phyloP scores from a whole-genome alignment of 1,139 yeast genomes.

The Debaryomyces nepalensis region DNA sequence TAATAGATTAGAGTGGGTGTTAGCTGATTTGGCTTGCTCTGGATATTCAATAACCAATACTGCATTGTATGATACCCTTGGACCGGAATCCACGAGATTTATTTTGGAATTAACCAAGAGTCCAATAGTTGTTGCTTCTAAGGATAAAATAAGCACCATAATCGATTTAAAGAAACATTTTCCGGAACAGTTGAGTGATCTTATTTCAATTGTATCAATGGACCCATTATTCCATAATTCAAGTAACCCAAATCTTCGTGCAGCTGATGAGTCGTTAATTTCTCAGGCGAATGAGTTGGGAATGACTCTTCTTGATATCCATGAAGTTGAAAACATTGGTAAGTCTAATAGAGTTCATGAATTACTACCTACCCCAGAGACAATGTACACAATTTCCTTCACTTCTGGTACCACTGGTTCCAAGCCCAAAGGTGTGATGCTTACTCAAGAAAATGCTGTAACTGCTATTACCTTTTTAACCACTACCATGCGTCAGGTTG shows the following conservation, averaged over 20 bases:
- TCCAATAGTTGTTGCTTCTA: constrained; percentile 41
- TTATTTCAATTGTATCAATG: constrained; percentile 43
- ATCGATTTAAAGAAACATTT: constrained; percentile 31
- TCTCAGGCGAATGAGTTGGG: constrained; percentile 27
- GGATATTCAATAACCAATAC: constrained; percentile 43
- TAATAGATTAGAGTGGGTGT: constrained; percentile 45
- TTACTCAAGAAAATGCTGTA: constrained; percentile 57
- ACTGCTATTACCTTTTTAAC: constrained; percentile 47
- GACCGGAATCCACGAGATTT: constrained; percentile 39
- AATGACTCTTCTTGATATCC: constrained; percentile 47
- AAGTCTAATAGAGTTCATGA: constrained; percentile 47
- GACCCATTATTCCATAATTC: constrained; percentile 36
- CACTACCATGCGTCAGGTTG: constrained; percentile 19
- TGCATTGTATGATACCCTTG: constrained; percentile 48
- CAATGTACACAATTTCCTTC: constrained; percentile 68
- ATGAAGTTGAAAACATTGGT: constrained; percentile 62
- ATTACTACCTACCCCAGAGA: constrained; percentile 56
- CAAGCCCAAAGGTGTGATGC: constrained; percentile 72
- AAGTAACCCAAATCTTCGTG: constrained; percentile 21
- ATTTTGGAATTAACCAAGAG: constrained; percentile 40
- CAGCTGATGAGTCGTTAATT: constrained; percentile 20
- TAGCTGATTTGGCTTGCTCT: constrained; percentile 43
- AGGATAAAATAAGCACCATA: constrained; percentile 35
- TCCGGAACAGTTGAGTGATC: constrained; percentile 29
- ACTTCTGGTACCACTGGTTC: constrained; percentile 80